Evolutionary conservation across 495 filamentous ascomycete genomes (phyloP), one percentile per base, ranked within the genome.

Genomic region (Neurospora africana): DNA sequence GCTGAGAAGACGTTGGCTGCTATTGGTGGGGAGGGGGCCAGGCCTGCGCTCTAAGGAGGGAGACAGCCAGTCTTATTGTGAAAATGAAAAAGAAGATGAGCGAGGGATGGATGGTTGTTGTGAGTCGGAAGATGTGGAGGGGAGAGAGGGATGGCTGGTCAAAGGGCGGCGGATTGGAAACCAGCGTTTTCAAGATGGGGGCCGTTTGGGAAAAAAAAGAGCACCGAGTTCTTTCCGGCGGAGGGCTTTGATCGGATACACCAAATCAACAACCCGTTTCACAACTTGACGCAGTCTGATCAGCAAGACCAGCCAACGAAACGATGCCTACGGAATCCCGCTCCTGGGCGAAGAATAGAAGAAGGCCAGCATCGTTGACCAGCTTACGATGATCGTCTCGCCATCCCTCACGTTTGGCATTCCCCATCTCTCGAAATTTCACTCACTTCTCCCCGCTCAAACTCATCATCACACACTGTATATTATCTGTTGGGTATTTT

Each of bases 1-100:
- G 81, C 79, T 0, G 80, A 83, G 36, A 77, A 78, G 69, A 72
- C 82, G 9, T 74, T 78, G 33, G 78, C 80, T 2, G 80, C 77
- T 0, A 74, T 83, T 30, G 82, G 81, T 6, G 68, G 47, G 23
- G 79, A 79, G 69, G 71, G 73, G 15, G 73, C 77, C 1, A 77
- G 80, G 74, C 74, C 81, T 5, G 75, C 81, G 43, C 74, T 83
- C 27, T 83, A 77, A 73, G 30, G 53, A 27, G 23, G 21, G 5
- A 15, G 11, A 11, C 23, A 11, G 40, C 40, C 17, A 41, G 40
- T 41, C 40, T 41, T 41, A 8, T 7, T 41, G 40, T 41, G 40
- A 17, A 41, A 41, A 15, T 58, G 47, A 27, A 30, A 13, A 15
- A 23, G 10, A 53, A 30, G 53, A 65, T 19, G 53, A 65, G 27